Evolutionary conservation across 176 grass and related monocot genomes (phyloP).

Genomic region (Rhynchospora breviuscula): DNA sequence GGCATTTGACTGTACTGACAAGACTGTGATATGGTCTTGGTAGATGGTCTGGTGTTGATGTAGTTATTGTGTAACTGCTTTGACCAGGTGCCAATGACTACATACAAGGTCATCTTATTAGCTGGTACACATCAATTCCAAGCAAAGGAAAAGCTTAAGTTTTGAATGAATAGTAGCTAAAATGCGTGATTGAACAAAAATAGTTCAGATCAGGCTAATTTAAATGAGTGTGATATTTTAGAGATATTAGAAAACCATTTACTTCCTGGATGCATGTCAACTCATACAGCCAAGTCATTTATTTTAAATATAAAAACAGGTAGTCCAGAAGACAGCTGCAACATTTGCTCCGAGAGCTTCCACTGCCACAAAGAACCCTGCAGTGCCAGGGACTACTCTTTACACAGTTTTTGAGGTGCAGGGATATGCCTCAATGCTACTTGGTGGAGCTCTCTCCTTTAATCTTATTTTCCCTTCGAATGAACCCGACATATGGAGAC

Average conservation of each 20-base stretch:
- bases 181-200: neutral
- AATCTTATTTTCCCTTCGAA: conserved; percentile 87
- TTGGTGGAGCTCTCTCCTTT: conserved; percentile 90
- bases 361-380: conserved; percentile 81
- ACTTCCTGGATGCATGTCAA: neutral
- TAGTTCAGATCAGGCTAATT: neutral
- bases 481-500: conserved; percentile 78
- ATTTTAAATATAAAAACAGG: conserved; percentile 38
- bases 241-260: neutral
- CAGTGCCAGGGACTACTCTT: conserved; percentile 61
- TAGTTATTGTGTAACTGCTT: neutral
- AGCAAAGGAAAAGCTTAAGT: neutral
- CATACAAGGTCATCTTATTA: neutral
- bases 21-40: neutral
- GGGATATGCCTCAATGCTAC: conserved; percentile 72
- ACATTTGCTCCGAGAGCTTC: conserved; percentile 93
- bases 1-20: neutral
- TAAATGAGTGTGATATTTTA: no score
- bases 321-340: conserved; percentile 83
- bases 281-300: neutral
- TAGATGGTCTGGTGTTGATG: neutral
- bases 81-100: neutral
- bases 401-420: conserved; percentile 90
- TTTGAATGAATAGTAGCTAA: neutral
- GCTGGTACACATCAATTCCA: neutral